These are phyloP conservation scores for Aspergillus carlsbadensis DNA, from an alignment of 495 filamentous ascomycete species.

Conservation along the genomic window DNA sequence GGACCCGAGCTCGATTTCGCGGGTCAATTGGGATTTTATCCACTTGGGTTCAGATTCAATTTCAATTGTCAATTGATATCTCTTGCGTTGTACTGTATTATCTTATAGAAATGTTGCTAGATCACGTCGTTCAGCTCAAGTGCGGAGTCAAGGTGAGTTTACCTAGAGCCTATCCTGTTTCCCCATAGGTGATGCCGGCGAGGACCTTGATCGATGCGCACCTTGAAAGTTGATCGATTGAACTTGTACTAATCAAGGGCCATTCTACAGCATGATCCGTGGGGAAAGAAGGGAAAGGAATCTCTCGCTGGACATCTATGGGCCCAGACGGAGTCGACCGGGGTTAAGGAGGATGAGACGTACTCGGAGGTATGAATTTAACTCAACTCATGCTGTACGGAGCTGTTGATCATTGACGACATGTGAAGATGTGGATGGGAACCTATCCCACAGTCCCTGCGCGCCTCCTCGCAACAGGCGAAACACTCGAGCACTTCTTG, in stretches of 20 bases:
- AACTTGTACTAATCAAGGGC: background rate
- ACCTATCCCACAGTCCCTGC: constrained; percentile 74
- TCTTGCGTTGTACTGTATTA: background rate
- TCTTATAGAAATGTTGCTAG: constrained; percentile 23
- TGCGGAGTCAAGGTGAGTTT: constrained; percentile 41
- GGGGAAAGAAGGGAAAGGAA: constrained; percentile 47
- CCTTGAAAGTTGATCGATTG: background rate
- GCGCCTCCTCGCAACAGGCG: constrained; percentile 57
- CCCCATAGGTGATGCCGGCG: background rate
- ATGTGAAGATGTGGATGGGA: constrained; percentile 71
- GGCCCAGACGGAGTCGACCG: constrained; percentile 37
- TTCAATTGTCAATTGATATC: too few species aligned
- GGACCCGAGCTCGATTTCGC: too few species aligned
- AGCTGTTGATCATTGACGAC: background rate
- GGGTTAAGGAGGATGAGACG: constrained; percentile 39
- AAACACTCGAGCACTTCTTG: constrained; percentile 64
- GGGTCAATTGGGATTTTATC: too few species aligned
- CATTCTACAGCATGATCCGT: constrained; percentile 42
- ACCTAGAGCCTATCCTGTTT: background rate
- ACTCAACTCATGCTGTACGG: background rate
- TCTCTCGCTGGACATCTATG: constrained; percentile 43
- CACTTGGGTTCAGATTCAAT: too few species aligned
- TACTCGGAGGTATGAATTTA: constrained; percentile 44
- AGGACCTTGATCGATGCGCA: background rate
- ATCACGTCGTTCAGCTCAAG: constrained; percentile 40